Percentiles rank a stretch among this genome's conserved stretches.
phyloP scores from a whole-genome alignment of 306 rosid species.

The Rubus idaeus region DNA sequence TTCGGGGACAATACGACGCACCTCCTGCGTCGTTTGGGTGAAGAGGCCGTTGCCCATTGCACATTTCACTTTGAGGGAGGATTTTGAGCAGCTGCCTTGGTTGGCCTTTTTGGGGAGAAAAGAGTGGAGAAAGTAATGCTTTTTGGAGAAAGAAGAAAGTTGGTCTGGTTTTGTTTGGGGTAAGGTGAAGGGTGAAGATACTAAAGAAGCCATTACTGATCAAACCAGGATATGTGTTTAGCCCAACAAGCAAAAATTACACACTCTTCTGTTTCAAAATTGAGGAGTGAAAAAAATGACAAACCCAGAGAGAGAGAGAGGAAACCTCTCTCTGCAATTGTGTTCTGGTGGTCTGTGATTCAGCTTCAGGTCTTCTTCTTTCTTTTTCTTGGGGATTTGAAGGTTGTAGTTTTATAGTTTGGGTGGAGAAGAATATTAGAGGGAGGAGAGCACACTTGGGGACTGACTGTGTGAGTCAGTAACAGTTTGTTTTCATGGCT shows the following conservation, averaged over 20 bases:
- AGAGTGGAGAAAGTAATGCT: constrained; percentile 79
- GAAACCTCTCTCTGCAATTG: neutral
- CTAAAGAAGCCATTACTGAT: constrained; percentile 74
- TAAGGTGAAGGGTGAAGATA: constrained; percentile 67
- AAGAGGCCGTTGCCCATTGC: constrained; percentile 87
- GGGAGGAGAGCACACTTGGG: constrained; percentile 6
- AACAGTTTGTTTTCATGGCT: constrained; percentile 31
- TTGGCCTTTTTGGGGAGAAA: constrained; percentile 67
- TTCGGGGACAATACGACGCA: constrained; percentile 81
- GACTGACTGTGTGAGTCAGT: neutral
- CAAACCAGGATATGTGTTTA: constrained; percentile 13
- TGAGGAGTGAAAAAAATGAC: constrained; percentile 13
- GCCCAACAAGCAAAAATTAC: neutral
- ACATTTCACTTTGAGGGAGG: constrained; percentile 62
- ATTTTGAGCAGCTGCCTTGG: constrained; percentile 33
- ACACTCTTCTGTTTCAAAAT: constrained; percentile 25
- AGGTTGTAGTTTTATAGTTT: constrained; percentile 26
- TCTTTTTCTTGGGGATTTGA: neutral
- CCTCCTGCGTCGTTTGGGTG: constrained; percentile 92
- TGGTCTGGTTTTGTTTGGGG: constrained; percentile 62
- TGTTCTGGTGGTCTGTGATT: neutral
- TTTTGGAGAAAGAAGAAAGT: constrained; percentile 63
- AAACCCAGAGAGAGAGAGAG: neutral
- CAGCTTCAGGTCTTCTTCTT: neutral
- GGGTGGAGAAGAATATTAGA: constrained; percentile 18